Base-by-base conservation (phyloP, 2,329 filamentous ascomycete species). In the Capronia epimyces region DNA sequence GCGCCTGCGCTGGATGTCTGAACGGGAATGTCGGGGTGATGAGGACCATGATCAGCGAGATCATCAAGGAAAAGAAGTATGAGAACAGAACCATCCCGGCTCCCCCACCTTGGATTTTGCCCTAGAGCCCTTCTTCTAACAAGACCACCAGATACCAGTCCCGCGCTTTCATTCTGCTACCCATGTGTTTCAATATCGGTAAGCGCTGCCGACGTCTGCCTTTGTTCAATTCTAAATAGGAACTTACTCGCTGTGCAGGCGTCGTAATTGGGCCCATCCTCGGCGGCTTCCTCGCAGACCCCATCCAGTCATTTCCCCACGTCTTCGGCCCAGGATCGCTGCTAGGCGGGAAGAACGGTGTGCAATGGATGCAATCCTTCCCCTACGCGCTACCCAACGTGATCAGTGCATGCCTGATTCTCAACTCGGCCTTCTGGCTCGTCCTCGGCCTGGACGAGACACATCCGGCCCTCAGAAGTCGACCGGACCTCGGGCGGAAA, bases 21-120 rank as follows among this genome's bases (percentile, higher is more conserved):
- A 88, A 88, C 64, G 85, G 84, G 1, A 89, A 87, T 63, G 77
- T 87, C 1, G 84, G 84, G 0, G 83, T 88, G 2, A 84, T 88
- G 81, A 72, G 84, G 53, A 87, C 83, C 4, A 84, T 87, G 78
- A 84, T 87, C 40, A 78, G 78, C 1, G 85, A 89, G 66, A 83
- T 86, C 27, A 80, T 88, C 31, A 74, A 76, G 43, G 84, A 87
- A 67, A 86, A 84, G 67, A 84, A 78, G 72, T 84, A 61, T 31
- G 65, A 54, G 10, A 8, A 6, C 32, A 13, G 7, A 6, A n/a
- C 5, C 6, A 9, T 7, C 32, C n/a, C 6, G 6, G 6, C 15
- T 37, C 5, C 16, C 15, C 15, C 32, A 29, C 27, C 2, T 7
- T 7, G 27, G 13, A 13, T 36, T 34, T 31, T 13, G 5, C n/a